Conservation (phyloP, 2,329 filamentous ascomycete species). For the Fusarium marasasianum region DNA sequence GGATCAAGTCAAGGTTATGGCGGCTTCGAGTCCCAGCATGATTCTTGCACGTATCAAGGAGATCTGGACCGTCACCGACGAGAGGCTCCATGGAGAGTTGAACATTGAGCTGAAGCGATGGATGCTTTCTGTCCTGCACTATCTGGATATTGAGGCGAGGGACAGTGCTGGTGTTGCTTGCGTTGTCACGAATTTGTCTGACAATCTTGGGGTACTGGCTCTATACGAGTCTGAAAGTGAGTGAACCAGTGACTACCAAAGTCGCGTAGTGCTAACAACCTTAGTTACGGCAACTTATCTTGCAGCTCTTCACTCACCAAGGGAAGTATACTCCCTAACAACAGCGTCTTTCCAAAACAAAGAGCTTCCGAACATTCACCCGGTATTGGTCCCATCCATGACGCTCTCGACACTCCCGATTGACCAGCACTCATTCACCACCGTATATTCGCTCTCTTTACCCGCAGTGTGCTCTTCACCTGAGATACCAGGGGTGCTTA, state of each 20-base stretch:
- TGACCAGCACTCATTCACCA: conserved; percentile 55
- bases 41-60: conserved; percentile 64
- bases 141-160: conserved; percentile 50
- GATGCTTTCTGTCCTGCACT: conserved; percentile 68
- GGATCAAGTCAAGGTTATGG: conserved; percentile 34
- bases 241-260: background rate
- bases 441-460: conserved; percentile 63
- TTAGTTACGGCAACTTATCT: conserved; percentile 61
- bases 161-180: conserved; percentile 15
- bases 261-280: background rate
- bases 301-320: conserved; percentile 53
- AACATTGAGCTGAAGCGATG: conserved; percentile 66
- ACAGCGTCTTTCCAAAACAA: conserved; percentile 50
- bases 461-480: conserved; percentile 65
- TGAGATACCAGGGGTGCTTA: conserved; percentile 65
- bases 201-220: conserved; percentile 52
- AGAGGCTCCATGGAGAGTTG: conserved; percentile 39
- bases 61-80: conserved; percentile 28
- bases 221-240: conserved; percentile 63
- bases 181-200: background rate
- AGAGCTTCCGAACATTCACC: conserved; percentile 52
- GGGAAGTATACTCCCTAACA: conserved; percentile 59
- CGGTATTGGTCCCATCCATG: conserved; percentile 52
- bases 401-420: conserved; percentile 50
- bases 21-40: conserved; percentile 43